Evolutionary conservation across 208 protist species (phyloP).

Genomic region (Naegleria lovaniensis): DNA sequence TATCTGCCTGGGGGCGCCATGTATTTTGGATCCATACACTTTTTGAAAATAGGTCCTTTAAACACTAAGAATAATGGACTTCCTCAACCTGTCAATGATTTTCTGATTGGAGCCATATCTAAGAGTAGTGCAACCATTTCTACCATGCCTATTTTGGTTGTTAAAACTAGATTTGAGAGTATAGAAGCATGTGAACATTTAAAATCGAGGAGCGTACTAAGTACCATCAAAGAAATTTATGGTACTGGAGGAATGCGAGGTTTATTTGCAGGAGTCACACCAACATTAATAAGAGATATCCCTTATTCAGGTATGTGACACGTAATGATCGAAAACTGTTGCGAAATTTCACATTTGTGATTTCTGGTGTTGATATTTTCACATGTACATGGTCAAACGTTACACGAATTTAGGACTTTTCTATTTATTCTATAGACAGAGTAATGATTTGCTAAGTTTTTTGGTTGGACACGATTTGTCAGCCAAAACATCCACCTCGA

Average conservation of each 20-base stretch:
- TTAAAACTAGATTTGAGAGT: slow-evolving; percentile 18
- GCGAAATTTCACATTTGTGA: too few species aligned
- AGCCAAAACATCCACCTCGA: not conserved
- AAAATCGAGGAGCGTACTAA: not conserved
- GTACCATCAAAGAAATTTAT: not conserved
- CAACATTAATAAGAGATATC: not conserved
- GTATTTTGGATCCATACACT: not conserved
- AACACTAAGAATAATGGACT: not conserved
- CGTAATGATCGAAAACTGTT: too few species aligned
- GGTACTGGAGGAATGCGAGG: not conserved
- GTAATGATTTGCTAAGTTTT: not conserved
- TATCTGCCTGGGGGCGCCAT: not conserved
- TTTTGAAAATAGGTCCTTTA: not conserved
- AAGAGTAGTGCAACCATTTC: not conserved
- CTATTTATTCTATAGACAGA: not conserved
- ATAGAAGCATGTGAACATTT: not conserved
- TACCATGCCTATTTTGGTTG: not conserved
- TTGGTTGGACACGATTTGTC: too few species aligned
- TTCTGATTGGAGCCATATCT: not conserved
- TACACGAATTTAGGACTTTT: not conserved
- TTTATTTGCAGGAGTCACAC: not conserved
- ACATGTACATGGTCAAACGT: too few species aligned
- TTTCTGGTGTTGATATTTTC: too few species aligned
- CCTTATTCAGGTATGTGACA: not conserved
- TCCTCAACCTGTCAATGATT: not conserved